phyloP scores from a whole-genome alignment of 2,329 filamentous ascomycete species.

The Diaporthe amygdali region DNA sequence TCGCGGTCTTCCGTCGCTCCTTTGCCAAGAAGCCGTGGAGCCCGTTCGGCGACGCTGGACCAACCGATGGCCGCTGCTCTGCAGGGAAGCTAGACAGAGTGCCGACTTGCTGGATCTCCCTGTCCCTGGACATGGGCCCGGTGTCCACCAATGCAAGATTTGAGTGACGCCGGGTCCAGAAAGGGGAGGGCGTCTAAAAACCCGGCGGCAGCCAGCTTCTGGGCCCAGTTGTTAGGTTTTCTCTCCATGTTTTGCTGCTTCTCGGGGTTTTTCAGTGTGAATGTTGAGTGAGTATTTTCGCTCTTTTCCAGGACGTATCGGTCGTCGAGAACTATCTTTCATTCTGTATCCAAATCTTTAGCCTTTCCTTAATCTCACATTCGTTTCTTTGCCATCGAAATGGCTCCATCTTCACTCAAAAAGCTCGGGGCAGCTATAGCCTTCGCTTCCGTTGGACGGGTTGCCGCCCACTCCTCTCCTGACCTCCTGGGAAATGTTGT shows the following conservation, averaged over 20 bases:
- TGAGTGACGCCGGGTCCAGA: constrained; percentile 12
- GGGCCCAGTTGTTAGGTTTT: neutral
- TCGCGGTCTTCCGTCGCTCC: neutral
- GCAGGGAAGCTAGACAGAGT: neutral
- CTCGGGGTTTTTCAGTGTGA: constrained; percentile 6
- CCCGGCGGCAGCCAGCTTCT: constrained; percentile 13
- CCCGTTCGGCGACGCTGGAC: neutral
- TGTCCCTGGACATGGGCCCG: neutral
- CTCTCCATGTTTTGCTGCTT: constrained; percentile 19
- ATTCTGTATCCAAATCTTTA: constrained; percentile 11
- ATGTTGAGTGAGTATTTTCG: constrained; percentile 4
- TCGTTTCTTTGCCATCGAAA: constrained; percentile 2
- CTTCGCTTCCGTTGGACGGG: constrained; percentile 16
- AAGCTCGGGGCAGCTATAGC: constrained; percentile 23
- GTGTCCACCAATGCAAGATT: constrained; percentile 13
- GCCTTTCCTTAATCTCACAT: neutral
- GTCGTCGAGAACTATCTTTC: constrained; percentile 20
- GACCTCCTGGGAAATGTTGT: constrained; percentile 17
- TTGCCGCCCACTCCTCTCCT: constrained; percentile 19
- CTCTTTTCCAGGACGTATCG: constrained; percentile 18
- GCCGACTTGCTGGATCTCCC: neutral
- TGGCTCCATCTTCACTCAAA: constrained; percentile 20
- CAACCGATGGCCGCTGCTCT: neutral
- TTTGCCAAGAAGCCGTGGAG: constrained; percentile 5
- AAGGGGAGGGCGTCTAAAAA: constrained; percentile 19